These are phyloP conservation scores for Colletotrichum caudatum DNA, from an alignment of 2,329 filamentous ascomycete species.

Conservation along the genomic window DNA sequence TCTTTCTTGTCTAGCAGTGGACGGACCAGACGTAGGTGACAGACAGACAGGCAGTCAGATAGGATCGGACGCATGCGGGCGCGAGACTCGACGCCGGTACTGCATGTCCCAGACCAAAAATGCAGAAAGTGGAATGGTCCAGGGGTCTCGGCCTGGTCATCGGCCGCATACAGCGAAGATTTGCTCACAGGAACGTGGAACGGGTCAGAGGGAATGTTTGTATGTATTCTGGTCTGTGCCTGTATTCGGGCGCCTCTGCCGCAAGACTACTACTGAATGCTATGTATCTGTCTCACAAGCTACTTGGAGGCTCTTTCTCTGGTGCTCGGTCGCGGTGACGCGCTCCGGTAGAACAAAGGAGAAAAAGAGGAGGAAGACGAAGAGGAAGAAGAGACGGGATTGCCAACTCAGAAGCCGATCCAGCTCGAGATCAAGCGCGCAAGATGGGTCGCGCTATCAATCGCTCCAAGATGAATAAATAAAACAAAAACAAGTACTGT, in stretches of 20 bases:
- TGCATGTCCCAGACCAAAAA: slow-evolving; percentile 1
- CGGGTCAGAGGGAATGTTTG: background rate
- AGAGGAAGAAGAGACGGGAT: background rate
- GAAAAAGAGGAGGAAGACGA: background rate
- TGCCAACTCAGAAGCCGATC: background rate
- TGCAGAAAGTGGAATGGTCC: background rate
- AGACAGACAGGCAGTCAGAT: background rate
- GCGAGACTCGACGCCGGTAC: background rate
- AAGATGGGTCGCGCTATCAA: background rate
- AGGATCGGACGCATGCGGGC: background rate
- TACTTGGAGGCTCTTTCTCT: background rate
- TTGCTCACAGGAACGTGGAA: background rate
- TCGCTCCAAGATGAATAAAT: background rate
- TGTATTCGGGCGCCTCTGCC: background rate
- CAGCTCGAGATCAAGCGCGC: slow-evolving; percentile 5
- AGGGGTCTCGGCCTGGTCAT: background rate
- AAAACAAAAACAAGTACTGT: background rate
- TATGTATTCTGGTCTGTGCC: background rate
- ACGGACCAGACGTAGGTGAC: background rate
- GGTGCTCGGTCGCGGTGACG: background rate
- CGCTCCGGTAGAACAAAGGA: background rate
- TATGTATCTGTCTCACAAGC: background rate
- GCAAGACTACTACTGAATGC: background rate
- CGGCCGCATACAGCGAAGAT: background rate
- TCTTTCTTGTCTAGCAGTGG: background rate